These are phyloP conservation scores for Geum urbanum DNA, from an alignment of 306 rosid genomes.

Conservation along the genomic window DNA sequence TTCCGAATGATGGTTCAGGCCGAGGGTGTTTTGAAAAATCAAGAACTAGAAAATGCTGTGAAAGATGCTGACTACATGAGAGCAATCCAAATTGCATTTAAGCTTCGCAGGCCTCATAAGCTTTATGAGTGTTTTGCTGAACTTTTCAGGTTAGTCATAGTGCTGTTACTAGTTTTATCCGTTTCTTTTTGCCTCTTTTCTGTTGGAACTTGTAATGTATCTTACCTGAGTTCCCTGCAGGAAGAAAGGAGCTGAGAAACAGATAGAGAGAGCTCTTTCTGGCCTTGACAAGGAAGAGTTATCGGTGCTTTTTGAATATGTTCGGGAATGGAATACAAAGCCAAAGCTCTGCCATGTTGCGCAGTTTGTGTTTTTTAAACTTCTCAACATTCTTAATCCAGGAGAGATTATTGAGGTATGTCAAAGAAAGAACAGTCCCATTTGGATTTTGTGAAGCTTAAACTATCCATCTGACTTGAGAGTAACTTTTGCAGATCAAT, in stretches of 20 bases:
- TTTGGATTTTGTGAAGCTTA: neutral
- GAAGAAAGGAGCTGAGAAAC: conserved; percentile 53
- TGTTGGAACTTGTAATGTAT: neutral
- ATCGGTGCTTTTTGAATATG: conserved; percentile 51
- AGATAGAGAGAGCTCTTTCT: conserved; percentile 52
- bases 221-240: conserved; percentile 46
- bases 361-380: conserved; percentile 67
- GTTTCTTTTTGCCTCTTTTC: neutral
- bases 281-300: conserved; percentile 60
- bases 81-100: conserved; percentile 84
- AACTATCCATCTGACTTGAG: conserved; percentile 7
- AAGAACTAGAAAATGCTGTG: conserved; percentile 91
- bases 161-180: neutral
- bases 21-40: conserved; percentile 83
- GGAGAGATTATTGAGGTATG: conserved; percentile 56
- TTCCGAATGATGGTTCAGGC: conserved; percentile 52
- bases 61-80: conserved; percentile 73
- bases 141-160: conserved; percentile 69
- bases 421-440: too few species aligned
- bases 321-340: conserved; percentile 89
- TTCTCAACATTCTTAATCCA: conserved; percentile 73
- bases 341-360: conserved; percentile 86
- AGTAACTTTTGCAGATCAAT: conserved; percentile 61
- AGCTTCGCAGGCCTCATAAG: conserved; percentile 77
- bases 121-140: conserved; percentile 57